Base-by-base conservation (phyloP, 805 yeast species). In the Debaryomyces hansenii region DNA sequence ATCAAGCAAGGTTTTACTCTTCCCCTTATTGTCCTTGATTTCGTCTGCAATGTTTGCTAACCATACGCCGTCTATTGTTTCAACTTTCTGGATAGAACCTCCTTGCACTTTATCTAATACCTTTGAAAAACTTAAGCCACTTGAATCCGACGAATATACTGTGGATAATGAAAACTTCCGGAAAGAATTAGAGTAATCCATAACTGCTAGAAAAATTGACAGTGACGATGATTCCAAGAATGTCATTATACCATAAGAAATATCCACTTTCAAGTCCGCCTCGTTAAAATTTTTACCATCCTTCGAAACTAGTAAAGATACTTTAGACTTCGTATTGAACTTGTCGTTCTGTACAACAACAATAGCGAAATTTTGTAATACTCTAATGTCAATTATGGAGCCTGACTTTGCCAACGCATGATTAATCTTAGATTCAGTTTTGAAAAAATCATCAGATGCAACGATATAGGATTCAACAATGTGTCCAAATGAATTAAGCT, bases 11-110 rank as follows among this genome's bases (percentile, higher is more conserved):
- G 72, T 66, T 0, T 63, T 50, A 6, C 52, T 51, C 1, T 56
- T 54, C 12, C 47, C 47, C 11, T 47, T 48, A 21, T 47, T 54
- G 12, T 45, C 6, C 45, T 36, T 44, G 14, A 41, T 59, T 55
- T 51, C 60, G 47, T 35, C 44, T 40, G 28, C 50, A 12, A 61
- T 60, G 54, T 78, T 78, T 8, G 81, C 76, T 40, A 85, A 56
- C 78, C 86, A 77, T 12, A 80, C 75, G 8, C 90, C 91, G 48
- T 84, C 87, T 21, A 82, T 69, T 15, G 70, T 72, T 48, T 75
- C 71, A 15, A 83, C 69, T 50, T 75, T 76, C 32, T 69, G 70
- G 20, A 74, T 67, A 38, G 70, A 61, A 7, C 78, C 80, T 18
- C 70, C 70, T 37, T 66, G 58, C 10, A 77, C 67, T 32, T 71